These are phyloP conservation scores for Neofusicoccum ribis DNA, from an alignment of 2,329 filamentous ascomycete genomes.

Conservation along the genomic window DNA sequence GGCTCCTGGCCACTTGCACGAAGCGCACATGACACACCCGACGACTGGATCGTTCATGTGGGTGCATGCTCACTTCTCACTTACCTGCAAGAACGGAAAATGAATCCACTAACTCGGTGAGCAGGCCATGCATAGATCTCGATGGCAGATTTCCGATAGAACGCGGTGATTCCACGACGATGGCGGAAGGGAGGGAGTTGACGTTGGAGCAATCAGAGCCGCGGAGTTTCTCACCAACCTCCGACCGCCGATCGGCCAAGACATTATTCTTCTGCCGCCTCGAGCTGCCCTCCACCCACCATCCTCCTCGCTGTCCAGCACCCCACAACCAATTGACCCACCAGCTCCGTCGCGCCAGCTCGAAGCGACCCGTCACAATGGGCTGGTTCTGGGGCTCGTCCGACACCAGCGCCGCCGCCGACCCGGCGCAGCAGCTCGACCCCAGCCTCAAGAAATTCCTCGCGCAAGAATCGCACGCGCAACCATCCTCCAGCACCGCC, in stretches of 20 bases:
- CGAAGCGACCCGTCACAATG: constrained; percentile 43
- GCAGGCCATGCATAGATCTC: too few species aligned
- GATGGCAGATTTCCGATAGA: too few species aligned
- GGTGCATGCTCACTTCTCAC: too few species aligned
- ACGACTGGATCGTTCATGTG: too few species aligned
- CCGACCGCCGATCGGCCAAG: constrained; percentile 4
- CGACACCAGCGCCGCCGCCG: constrained; percentile 44
- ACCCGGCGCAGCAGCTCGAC: constrained; percentile 75
- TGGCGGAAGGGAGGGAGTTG: too few species aligned
- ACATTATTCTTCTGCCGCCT: not conserved
- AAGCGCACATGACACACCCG: too few species aligned
- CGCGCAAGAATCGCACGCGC: constrained; percentile 70
- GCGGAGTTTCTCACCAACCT: not conserved
- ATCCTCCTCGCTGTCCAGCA: not conserved
- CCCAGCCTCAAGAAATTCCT: constrained; percentile 82
- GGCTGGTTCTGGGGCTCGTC: constrained; percentile 63
- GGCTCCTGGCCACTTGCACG: too few species aligned
- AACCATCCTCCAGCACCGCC: constrained; percentile 29
- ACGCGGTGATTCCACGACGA: too few species aligned
- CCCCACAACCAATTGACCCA: not conserved
- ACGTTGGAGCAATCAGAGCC: not conserved
- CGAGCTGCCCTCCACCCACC: not conserved
- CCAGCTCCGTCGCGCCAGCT: not conserved
- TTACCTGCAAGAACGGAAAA: too few species aligned
- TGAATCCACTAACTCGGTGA: too few species aligned